These are phyloP conservation scores for Kodamaea kaohsiungensis DNA, from an alignment of 805 yeast genomes.

Conservation along the genomic window DNA sequence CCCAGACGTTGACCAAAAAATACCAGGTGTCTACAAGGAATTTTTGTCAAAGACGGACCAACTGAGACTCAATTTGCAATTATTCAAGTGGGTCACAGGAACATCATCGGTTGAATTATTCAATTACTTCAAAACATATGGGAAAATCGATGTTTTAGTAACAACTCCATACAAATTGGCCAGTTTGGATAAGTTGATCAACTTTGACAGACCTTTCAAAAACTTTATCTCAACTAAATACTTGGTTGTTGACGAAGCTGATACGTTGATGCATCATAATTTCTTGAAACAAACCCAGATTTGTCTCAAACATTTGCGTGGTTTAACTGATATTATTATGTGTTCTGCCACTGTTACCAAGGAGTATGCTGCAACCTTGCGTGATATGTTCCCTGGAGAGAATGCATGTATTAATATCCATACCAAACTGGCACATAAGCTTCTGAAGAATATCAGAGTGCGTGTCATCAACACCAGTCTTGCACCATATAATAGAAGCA, in stretches of 20 bases:
- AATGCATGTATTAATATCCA: conserved; percentile 55
- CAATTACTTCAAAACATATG: conserved; percentile 37
- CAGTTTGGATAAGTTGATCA: conserved; percentile 35
- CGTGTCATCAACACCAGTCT: conserved; percentile 73
- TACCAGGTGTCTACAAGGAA: conserved; percentile 18
- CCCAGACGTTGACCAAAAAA: conserved; percentile 24
- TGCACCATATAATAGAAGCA: conserved; percentile 82
- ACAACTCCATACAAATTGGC: conserved; percentile 83
- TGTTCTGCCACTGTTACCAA: conserved; percentile 91
- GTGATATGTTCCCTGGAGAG: conserved; percentile 60
- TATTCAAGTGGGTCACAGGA: conserved; percentile 63
- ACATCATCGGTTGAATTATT: conserved; percentile 56
- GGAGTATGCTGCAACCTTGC: conserved; percentile 64
- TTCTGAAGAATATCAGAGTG: conserved; percentile 76
- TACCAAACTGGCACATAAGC: conserved; percentile 79
- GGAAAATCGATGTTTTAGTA: conserved; percentile 73
- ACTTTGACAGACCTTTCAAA: conserved; percentile 34
- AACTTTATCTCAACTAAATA: conserved; percentile 50
- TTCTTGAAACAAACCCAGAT: conserved; percentile 67
- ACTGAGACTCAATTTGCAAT: conserved; percentile 42
- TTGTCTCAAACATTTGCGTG: conserved; percentile 51
- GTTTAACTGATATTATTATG: conserved; percentile 64
- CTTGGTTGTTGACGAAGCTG: conserved; percentile 90
- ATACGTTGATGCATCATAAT: conserved; percentile 81
- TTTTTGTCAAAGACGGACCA: conserved; percentile 24